Conservation (phyloP, 257 asterid species). For the Capsicum chinense region DNA sequence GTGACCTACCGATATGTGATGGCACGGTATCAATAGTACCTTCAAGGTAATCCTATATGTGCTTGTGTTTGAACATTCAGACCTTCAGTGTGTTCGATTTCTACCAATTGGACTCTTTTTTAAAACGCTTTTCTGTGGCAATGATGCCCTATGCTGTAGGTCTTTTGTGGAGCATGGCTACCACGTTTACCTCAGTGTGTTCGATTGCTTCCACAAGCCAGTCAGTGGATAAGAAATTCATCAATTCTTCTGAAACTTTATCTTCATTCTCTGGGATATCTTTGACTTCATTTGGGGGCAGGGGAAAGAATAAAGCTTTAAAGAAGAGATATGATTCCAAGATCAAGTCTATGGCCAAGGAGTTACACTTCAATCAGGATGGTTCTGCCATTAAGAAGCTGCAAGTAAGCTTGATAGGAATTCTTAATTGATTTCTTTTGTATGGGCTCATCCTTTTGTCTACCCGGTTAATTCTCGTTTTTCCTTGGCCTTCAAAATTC, state of each 20-base stretch:
- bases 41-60: neutral
- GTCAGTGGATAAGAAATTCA: slow-evolving; percentile 14
- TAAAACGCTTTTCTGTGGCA: neutral
- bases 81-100: neutral
- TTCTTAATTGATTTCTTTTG: neutral
- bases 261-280: slow-evolving; percentile 73
- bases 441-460: neutral
- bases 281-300: slow-evolving; percentile 59
- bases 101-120: neutral
- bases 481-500: slow-evolving; percentile 45
- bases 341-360: slow-evolving; percentile 81
- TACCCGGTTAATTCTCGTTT: neutral
- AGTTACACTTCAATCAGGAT: slow-evolving; percentile 89
- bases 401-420: slow-evolving; percentile 50
- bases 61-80: neutral
- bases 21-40: neutral
- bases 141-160: slow-evolving; percentile 6
- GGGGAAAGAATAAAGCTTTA: slow-evolving; percentile 48
- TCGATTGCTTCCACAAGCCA: slow-evolving; percentile 25
- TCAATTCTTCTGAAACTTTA: slow-evolving; percentile 51
- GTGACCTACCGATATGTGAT: neutral
- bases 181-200: slow-evolving; percentile 22
- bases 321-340: slow-evolving; percentile 54
- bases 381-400: slow-evolving; percentile 89
- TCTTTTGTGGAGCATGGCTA: slow-evolving; percentile 8